These are phyloP conservation scores for Kwoniella mangroviensis DNA, from an alignment of 768 basidiomycete genomes.

Conservation along the genomic window DNA sequence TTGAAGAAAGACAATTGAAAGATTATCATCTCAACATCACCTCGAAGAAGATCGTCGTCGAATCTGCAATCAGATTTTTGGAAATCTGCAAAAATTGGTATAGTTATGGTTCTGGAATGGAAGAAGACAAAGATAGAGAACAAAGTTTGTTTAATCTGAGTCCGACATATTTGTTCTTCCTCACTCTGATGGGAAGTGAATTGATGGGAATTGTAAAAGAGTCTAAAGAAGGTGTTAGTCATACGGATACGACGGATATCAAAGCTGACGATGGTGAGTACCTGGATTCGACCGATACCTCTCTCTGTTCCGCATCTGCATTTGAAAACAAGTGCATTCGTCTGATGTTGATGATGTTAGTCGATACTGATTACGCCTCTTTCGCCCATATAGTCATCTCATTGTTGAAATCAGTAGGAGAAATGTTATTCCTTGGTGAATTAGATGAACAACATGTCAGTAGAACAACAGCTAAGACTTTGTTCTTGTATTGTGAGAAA, in stretches of 20 bases:
- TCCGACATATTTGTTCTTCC: constrained; percentile 29
- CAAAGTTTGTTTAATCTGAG: constrained; percentile 28
- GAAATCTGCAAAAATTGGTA: constrained; percentile 28
- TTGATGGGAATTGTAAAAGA: constrained; percentile 2
- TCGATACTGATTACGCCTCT: neutral
- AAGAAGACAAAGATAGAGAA: neutral
- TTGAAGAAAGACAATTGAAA: constrained; percentile 2
- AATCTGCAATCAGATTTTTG: constrained; percentile 27
- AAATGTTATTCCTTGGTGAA: constrained; percentile 18
- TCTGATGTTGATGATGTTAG: neutral
- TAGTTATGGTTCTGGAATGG: neutral
- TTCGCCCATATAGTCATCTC: constrained; percentile 5
- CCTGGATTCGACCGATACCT: too few relatives aligned
- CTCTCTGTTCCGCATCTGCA: too few relatives aligned
- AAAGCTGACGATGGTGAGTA: constrained; percentile 13
- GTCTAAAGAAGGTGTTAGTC: neutral
- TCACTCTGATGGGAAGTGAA: constrained; percentile 18
- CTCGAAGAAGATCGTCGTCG: constrained; percentile 15
- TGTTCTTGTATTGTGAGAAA: constrained; percentile 20
- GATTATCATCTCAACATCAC: constrained; percentile 20
- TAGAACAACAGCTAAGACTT: constrained; percentile 17
- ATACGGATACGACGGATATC: neutral
- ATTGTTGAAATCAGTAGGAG: constrained; percentile 14
- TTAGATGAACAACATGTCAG: constrained; percentile 21
- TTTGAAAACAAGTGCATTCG: too few relatives aligned